These are phyloP conservation scores for Tulasnella sp. DNA, from an alignment of 768 basidiomycete species.

Conservation along the genomic window DNA sequence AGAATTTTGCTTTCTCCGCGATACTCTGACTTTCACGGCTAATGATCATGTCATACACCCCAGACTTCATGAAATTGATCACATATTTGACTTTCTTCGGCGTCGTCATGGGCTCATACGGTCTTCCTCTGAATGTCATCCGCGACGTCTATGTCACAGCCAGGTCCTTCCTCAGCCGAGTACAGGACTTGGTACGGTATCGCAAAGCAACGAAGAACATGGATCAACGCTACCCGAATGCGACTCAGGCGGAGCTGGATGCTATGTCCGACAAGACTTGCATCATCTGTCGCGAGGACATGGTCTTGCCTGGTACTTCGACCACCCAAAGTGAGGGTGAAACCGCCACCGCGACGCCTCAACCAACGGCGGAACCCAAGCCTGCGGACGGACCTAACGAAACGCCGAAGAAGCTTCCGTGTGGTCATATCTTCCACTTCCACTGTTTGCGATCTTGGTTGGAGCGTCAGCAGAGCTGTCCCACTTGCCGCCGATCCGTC, in stretches of 20 bases:
- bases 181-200: constrained; percentile 88
- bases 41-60: neutral
- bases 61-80: constrained; percentile 91
- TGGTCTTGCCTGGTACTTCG: constrained; percentile 53
- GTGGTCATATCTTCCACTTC: constrained; percentile 98
- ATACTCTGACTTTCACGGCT: neutral
- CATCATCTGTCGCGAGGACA: constrained; percentile 98
- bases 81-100: constrained; percentile 94
- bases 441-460: constrained; percentile 97
- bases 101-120: constrained; percentile 92
- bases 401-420: constrained; percentile 94
- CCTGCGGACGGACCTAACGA: constrained; percentile 71
- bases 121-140: constrained; percentile 93
- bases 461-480: constrained; percentile 97
- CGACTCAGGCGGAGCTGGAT: constrained; percentile 80
- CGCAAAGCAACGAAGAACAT: constrained; percentile 94
- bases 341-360: constrained; percentile 9
- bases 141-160: constrained; percentile 97
- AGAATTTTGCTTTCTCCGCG: constrained; percentile 40
- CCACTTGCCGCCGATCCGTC: constrained; percentile 87
- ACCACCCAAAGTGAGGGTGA: constrained; percentile 33
- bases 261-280: constrained; percentile 88
- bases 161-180: constrained; percentile 84
- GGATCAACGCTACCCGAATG: constrained; percentile 94
- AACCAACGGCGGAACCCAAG: constrained; percentile 30